These are phyloP conservation scores for Colletotrichum acutatum DNA, from an alignment of 2,329 filamentous ascomycete genomes.

Conservation along the genomic window DNA sequence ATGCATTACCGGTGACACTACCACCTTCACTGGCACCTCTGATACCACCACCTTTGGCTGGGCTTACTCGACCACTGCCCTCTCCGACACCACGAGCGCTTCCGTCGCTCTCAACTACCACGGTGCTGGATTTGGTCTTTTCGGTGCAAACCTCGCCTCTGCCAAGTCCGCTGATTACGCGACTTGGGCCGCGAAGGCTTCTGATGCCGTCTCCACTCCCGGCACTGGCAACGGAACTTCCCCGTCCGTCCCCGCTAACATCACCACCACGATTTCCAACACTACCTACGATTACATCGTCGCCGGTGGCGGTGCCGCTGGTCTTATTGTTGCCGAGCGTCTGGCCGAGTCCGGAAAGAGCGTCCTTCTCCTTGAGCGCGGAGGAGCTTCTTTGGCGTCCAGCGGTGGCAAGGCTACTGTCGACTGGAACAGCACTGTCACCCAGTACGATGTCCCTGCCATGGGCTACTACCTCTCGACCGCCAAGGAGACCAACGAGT, in stretches of 20 bases:
- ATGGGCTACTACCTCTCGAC: constrained; percentile 35
- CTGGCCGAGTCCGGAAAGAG: constrained; percentile 37
- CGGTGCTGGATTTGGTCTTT: constrained; percentile 38
- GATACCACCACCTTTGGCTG: constrained; percentile 32
- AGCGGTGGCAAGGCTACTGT: constrained; percentile 37
- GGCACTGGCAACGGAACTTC: constrained; percentile 25
- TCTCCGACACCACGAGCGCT: constrained; percentile 35
- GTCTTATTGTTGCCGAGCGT: constrained; percentile 33
- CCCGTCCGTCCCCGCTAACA: constrained; percentile 18
- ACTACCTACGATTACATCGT: constrained; percentile 37
- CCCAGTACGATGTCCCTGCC: constrained; percentile 38
- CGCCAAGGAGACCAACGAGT: constrained; percentile 33
- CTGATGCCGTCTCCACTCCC: constrained; percentile 39
- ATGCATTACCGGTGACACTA: constrained; percentile 46
- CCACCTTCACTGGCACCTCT: constrained; percentile 37
- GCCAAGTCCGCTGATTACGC: constrained; percentile 38
- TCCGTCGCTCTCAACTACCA: constrained; percentile 37
- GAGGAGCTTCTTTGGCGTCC: constrained; percentile 23
- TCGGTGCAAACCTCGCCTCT: constrained; percentile 34
- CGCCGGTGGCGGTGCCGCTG: constrained; percentile 35
- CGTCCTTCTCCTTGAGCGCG: constrained; percentile 36
- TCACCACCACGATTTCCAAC: constrained; percentile 35
- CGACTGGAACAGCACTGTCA: constrained; percentile 42
- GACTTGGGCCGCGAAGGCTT: constrained; percentile 37
- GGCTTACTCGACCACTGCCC: constrained; percentile 34